A percentile compares a stretch with the other conserved stretches of the same genome.
phyloP scores from a whole-genome alignment of 495 filamentous ascomycete species.

The Xylaria flabelliformis region DNA sequence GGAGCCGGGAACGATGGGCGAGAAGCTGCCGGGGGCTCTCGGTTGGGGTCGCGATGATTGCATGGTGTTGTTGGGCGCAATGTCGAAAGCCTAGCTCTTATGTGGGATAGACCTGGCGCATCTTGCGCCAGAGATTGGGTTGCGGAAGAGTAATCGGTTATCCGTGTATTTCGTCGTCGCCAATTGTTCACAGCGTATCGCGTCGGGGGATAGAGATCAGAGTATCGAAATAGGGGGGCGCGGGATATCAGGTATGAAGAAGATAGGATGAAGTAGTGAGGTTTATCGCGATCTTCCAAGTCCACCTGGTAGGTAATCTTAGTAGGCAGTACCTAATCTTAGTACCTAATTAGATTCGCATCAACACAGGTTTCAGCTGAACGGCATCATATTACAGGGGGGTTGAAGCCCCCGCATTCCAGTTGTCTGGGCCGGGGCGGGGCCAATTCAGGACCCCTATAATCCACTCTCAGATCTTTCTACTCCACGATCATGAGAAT shows the following conservation, averaged over 20 bases:
- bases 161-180: not conserved
- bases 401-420: conserved; percentile 4
- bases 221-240: not conserved
- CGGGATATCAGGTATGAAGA: not conserved
- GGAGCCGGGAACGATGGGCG: conserved; percentile 47
- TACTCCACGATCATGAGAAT: not conserved
- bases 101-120: conserved; percentile 10
- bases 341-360: not conserved
- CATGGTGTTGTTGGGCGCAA: conserved; percentile 41
- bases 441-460: not conserved
- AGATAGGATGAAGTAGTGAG: conserved; percentile 4
- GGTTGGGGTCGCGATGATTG: conserved; percentile 55
- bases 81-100: conserved; percentile 4
- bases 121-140: conserved; percentile 3
- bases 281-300: not conserved
- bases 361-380: not conserved
- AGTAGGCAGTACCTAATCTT: not conserved
- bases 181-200: not conserved
- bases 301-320: not conserved
- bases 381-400: not conserved
- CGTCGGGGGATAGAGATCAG: not conserved
- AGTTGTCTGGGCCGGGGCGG: not conserved
- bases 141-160: not conserved
- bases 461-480: not conserved
- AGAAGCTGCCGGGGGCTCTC: conserved; percentile 62